Evolutionary conservation across 768 basidiomycete genomes (phyloP).

Genomic region (Sistotremastrum niveocremeum): DNA sequence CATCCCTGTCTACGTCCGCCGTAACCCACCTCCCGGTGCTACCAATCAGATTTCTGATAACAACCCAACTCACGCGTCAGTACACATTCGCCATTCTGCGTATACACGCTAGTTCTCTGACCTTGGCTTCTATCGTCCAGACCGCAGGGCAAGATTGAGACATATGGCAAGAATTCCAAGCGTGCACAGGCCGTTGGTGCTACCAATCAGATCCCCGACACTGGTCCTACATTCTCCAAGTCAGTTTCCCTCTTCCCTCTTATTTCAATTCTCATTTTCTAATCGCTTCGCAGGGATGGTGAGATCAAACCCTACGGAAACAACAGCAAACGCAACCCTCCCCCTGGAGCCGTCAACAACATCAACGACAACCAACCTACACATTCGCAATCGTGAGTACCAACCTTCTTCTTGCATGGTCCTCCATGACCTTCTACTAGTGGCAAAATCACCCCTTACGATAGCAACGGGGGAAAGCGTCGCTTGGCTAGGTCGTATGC

Average conservation of each 20-base stretch:
- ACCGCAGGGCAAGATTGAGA: conserved; percentile 13
- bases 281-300: conserved; percentile 5
- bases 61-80: no score
- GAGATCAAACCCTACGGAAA: conserved; percentile 15
- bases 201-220: conserved; percentile 2
- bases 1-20: conserved; percentile 31
- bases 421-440: no score
- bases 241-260: no score
- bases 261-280: no score
- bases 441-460: conserved; percentile 4
- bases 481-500: no score
- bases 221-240: no score
- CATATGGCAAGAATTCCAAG: conserved; percentile 11
- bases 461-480: neutral
- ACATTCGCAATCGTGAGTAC: no score
- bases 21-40: conserved; percentile 4
- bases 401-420: no score
- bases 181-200: conserved; percentile 10
- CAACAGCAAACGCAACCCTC: conserved; percentile 6
- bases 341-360: conserved; percentile 11
- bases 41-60: conserved; percentile 13
- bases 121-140: no score
- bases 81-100: no score
- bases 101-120: no score
- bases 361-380: neutral